Percentiles rank a stretch among this genome's conserved stretches.
Conservation (phyloP, 495 filamentous ascomycete species). For the Alectoria sarmentosa region DNA sequence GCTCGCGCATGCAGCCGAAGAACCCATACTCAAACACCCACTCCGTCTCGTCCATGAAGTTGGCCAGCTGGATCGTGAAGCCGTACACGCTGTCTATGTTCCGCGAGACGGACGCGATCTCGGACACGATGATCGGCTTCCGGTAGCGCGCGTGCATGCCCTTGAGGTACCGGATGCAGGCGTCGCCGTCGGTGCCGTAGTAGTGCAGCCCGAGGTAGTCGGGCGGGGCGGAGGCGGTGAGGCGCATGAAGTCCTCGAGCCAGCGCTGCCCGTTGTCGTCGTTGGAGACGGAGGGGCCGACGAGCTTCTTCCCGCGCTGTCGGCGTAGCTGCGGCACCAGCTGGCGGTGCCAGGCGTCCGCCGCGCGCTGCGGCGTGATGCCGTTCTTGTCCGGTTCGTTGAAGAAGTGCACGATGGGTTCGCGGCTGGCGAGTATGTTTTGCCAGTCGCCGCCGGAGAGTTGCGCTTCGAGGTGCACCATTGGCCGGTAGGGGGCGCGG, state of each 20-base stretch:
- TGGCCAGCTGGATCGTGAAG: slow-evolving; percentile 38
- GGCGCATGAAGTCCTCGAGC: slow-evolving; percentile 40
- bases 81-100: slow-evolving; percentile 32
- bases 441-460: slow-evolving; percentile 38
- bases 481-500: slow-evolving; percentile 38
- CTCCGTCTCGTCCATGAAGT: slow-evolving; percentile 39
- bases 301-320: slow-evolving; percentile 37
- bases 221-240: slow-evolving; percentile 31
- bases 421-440: slow-evolving; percentile 27
- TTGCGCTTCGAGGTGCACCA: slow-evolving; percentile 34
- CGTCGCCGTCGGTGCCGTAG: slow-evolving; percentile 34
- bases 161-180: slow-evolving; percentile 32
- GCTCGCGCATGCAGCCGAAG: slow-evolving; percentile 40
- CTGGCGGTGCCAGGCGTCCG: slow-evolving; percentile 35
- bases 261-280: slow-evolving; percentile 36
- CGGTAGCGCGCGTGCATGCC: slow-evolving; percentile 36
- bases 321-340: slow-evolving; percentile 34
- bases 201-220: slow-evolving; percentile 43
- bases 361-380: slow-evolving; percentile 36
- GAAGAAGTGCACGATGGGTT: slow-evolving; percentile 38
- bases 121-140: slow-evolving; percentile 34
- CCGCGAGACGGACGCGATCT: slow-evolving; percentile 39
- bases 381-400: slow-evolving; percentile 42
- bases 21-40: slow-evolving; percentile 43
- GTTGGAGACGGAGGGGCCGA: slow-evolving; percentile 33